Percentiles rank a stretch among this genome's conserved stretches.
These are phyloP conservation scores for Xylariaceae sp. DNA, from an alignment of 2,329 filamentous ascomycete genomes.

Conservation along the genomic window DNA sequence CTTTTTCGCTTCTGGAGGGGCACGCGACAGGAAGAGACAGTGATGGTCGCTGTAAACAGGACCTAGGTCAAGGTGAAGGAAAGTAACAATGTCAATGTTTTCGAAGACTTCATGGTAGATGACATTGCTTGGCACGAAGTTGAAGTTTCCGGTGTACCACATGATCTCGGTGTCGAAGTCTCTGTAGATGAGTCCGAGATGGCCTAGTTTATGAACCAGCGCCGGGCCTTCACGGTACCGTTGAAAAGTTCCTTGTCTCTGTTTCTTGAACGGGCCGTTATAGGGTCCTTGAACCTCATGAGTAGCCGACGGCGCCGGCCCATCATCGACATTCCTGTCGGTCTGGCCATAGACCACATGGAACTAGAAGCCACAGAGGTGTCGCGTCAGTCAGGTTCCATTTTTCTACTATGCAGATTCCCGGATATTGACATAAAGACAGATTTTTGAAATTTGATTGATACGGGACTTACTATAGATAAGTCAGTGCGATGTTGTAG, in stretches of 20 bases:
- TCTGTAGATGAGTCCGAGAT: conserved; percentile 31
- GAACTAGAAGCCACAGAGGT: conserved; percentile 8
- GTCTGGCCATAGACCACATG: conserved; percentile 25
- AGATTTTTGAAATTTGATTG: no score
- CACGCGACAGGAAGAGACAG: conserved; percentile 43
- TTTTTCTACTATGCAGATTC: no score
- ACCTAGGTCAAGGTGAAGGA: conserved; percentile 50
- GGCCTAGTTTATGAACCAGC: conserved; percentile 30
- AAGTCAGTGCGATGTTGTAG: no score
- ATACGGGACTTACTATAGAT: no score
- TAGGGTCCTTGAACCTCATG: conserved; percentile 16
- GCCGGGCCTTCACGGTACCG: conserved; percentile 31
- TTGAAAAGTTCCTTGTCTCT: conserved; percentile 19
- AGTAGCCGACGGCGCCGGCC: conserved; percentile 13
- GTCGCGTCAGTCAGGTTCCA: no score
- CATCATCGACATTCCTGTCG: conserved; percentile 11
- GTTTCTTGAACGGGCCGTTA: conserved; percentile 18
- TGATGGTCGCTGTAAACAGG: conserved; percentile 49
- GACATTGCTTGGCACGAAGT: conserved; percentile 29
- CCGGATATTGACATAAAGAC: no score
- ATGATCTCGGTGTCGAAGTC: conserved; percentile 29
- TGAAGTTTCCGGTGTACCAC: conserved; percentile 32
- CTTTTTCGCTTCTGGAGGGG: conserved; percentile 18
- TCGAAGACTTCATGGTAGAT: conserved; percentile 18
- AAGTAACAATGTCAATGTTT: conserved; percentile 27